These are phyloP conservation scores for Stereocaulon alpinum DNA, from an alignment of 495 filamentous ascomycete genomes.

Conservation along the genomic window DNA sequence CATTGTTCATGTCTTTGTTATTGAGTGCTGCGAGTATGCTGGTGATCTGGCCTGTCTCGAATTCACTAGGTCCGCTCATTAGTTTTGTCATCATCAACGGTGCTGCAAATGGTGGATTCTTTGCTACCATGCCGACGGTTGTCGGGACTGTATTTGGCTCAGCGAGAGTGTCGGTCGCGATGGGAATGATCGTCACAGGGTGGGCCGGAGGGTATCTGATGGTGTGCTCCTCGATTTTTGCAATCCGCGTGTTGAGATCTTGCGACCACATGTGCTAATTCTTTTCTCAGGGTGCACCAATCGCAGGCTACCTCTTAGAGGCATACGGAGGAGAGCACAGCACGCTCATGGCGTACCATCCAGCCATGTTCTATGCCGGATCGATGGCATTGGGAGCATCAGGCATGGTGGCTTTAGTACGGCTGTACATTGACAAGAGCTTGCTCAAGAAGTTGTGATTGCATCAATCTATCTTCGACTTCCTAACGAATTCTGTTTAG, in stretches of 20 bases:
- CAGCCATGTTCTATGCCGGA: conserved; percentile 50
- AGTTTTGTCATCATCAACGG: conserved; percentile 47
- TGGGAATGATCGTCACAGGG: conserved; percentile 52
- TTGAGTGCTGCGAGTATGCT: conserved; percentile 46
- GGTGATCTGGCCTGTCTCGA: conserved; percentile 47
- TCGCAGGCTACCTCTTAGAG: conserved; percentile 47
- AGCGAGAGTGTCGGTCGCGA: conserved; percentile 42
- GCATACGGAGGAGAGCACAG: conserved; percentile 39
- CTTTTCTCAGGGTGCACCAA: conserved; percentile 35
- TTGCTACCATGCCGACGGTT: conserved; percentile 50
- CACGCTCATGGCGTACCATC: conserved; percentile 41
- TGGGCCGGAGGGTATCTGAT: conserved; percentile 51
- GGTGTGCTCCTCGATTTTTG: conserved; percentile 1
- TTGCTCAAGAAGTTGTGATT: conserved; percentile 27
- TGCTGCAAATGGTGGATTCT: conserved; percentile 47
- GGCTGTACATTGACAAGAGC: conserved; percentile 24
- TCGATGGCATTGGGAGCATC: conserved; percentile 29
- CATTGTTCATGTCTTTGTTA: conserved; percentile 35
- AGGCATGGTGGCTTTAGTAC: conserved; percentile 21
- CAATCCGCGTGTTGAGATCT: too few species aligned
- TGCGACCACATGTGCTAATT: too few species aligned
- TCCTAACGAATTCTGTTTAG: too few species aligned
- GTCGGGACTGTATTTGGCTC: conserved; percentile 48
- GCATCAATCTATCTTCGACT: too few species aligned
- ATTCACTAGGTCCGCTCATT: conserved; percentile 39